A percentile compares a stretch with the other conserved stretches of the same genome.
phyloP scores from a whole-genome alignment of 176 grass and related monocot genomes.

The Ensete glaucum region DNA sequence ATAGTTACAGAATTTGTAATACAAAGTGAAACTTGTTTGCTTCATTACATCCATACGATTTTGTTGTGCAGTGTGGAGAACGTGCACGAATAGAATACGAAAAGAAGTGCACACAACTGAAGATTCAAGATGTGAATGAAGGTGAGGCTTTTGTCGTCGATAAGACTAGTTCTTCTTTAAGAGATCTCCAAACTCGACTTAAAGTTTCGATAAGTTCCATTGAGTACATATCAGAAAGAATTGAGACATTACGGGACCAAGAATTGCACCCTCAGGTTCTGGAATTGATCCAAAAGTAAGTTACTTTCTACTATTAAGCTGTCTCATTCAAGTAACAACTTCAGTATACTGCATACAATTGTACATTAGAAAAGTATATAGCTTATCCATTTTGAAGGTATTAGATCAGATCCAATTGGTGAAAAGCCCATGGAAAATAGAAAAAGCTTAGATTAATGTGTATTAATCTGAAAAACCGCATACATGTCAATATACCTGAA shows the following conservation, averaged over 20 bases:
- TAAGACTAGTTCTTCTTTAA: constrained; percentile 50
- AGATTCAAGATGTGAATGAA: constrained; percentile 56
- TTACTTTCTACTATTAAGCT: not conserved
- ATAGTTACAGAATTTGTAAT: not conserved
- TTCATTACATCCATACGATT: not conserved
- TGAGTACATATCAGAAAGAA: constrained; percentile 78
- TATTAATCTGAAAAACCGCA: too few species aligned
- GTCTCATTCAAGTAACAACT: not conserved
- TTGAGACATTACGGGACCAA: constrained; percentile 68
- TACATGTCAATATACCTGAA: too few species aligned
- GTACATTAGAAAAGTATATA: too few species aligned
- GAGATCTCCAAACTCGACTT: constrained; percentile 62
- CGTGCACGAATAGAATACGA: constrained; percentile 83
- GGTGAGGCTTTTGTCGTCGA: constrained; percentile 60
- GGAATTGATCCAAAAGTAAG: constrained; percentile 80
- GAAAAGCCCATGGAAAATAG: too few species aligned
- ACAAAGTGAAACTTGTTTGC: not conserved
- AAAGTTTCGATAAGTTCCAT: constrained; percentile 83
- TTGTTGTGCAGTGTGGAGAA: constrained; percentile 53
- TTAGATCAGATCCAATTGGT: too few species aligned
- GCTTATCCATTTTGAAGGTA: too few species aligned
- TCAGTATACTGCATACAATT: too few species aligned
- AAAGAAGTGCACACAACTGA: constrained; percentile 66
- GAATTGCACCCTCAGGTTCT: constrained; percentile 76
- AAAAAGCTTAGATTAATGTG: too few species aligned